These are phyloP conservation scores for Trichoderma cornu-damae DNA, from an alignment of 2,329 filamentous ascomycete genomes.

Conservation along the genomic window DNA sequence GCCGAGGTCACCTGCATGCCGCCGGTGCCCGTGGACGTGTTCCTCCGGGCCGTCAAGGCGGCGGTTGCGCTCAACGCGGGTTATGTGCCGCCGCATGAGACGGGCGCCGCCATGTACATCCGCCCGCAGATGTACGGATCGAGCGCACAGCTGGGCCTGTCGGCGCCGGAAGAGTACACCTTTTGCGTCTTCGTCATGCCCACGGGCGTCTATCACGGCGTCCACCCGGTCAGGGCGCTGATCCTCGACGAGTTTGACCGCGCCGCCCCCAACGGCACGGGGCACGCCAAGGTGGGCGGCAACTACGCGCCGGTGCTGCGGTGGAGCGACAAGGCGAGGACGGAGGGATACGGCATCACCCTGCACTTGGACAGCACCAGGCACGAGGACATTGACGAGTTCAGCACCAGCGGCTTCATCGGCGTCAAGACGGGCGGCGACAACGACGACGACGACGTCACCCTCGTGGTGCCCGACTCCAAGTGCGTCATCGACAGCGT, in stretches of 20 bases:
- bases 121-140: constrained; percentile 84
- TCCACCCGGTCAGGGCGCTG: constrained; percentile 77
- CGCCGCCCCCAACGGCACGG: constrained; percentile 83
- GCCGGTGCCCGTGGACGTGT: constrained; percentile 68
- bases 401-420: constrained; percentile 90
- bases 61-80: constrained; percentile 85
- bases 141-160: constrained; percentile 79
- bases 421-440: constrained; percentile 57
- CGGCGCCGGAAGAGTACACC: constrained; percentile 84
- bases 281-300: constrained; percentile 87
- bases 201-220: constrained; percentile 90
- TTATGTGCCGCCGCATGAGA: constrained; percentile 84
- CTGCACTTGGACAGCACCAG: constrained; percentile 84
- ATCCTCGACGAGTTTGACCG: constrained; percentile 93
- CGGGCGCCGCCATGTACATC: constrained; percentile 88
- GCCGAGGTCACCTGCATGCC: constrained; percentile 81
- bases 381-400: constrained; percentile 86
- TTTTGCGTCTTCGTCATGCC: constrained; percentile 88
- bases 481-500: constrained; percentile 83
- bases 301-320: constrained; percentile 92
- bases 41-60: constrained; percentile 69
- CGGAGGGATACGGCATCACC: constrained; percentile 85
- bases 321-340: constrained; percentile 75
- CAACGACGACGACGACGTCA: constrained; percentile 53
- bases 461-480: constrained; percentile 81